Base-by-base conservation (phyloP, 164 flowering plant genomes). In the Tetrastigma voinierianum region DNA sequence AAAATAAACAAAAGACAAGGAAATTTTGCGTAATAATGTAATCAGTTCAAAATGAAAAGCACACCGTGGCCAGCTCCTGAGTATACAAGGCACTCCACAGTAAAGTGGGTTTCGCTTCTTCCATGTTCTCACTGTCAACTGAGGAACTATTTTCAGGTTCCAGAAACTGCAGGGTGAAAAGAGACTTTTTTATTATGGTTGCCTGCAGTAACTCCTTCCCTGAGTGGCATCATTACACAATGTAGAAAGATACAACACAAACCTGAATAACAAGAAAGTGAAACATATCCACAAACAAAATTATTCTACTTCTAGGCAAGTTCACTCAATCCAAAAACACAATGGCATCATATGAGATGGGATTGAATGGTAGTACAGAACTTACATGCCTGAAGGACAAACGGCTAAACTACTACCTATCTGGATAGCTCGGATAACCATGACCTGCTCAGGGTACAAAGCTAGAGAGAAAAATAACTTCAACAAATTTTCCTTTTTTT, bases 381-480 rank as follows among this genome's bases (percentile, higher is more conserved):
- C 96, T 90, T 81, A 95, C 98, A 86, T 77, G 72, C 80, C 91
- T 14, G 80, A 43, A 11, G 99, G 97, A 74, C 97, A 92, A 69
- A 87, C 91, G 45, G 86, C 83, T 62, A 86, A 67, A 78, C 67
- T 79, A 70, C 91, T 65, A 56, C 90, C 82, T 57, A 90, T 70
- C 77, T 92, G 97, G 58, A 95, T 84, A 72, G 75, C 94, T 69
- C 96, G 87, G 61, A 92, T 67, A 53, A 96, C 64, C 51, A 83
- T 70, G 32, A 72, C 74, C 86, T 95, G 97, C 71, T 86, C 91
- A 56, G 90, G 75, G 65, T 70, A 79, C 80, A 92, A 82, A 69
- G 96, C 99, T 92, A 71, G 61, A 74, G 54, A 56, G 60, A 78
- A 25, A 24, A 53, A 24, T 10, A 49, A 19, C n/a, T n/a, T 55